These are phyloP conservation scores for Neopestalotiopsis sp. DNA, from an alignment of 2,329 filamentous ascomycete species.

Conservation along the genomic window DNA sequence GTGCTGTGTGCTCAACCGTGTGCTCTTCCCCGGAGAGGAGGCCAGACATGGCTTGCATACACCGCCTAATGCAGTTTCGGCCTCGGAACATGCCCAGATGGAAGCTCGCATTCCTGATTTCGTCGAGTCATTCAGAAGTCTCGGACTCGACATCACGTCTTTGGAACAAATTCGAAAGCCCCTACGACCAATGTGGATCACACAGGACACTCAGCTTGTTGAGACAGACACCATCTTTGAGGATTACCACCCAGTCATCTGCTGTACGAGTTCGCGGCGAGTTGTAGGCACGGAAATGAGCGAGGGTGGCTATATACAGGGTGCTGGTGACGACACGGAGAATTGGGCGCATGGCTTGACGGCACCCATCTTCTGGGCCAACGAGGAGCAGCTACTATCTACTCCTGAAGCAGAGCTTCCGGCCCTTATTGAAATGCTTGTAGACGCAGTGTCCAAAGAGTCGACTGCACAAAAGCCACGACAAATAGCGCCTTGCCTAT, in stretches of 20 bases:
- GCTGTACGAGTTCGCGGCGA: slow-evolving; percentile 82
- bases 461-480: slow-evolving; percentile 16
- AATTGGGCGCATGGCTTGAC: slow-evolving; percentile 88
- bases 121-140: slow-evolving; percentile 52
- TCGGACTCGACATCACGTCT: slow-evolving; percentile 63
- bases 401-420: slow-evolving; percentile 69
- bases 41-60: slow-evolving; percentile 64
- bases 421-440: slow-evolving; percentile 50
- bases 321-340: slow-evolving; percentile 93
- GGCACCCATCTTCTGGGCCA: slow-evolving; percentile 77
- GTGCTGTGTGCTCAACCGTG: slow-evolving; percentile 84
- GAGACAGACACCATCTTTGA: slow-evolving; percentile 49
- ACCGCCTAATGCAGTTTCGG: slow-evolving; percentile 73
- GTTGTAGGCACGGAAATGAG: slow-evolving; percentile 71
- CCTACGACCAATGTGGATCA: slow-evolving; percentile 80
- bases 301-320: slow-evolving; percentile 85
- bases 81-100: slow-evolving; percentile 83
- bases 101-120: slow-evolving; percentile 62
- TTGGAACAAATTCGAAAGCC: slow-evolving; percentile 72
- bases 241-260: slow-evolving; percentile 74
- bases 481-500: slow-evolving; percentile 40
- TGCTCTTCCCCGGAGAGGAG: slow-evolving; percentile 67
- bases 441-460: slow-evolving; percentile 21
- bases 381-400: slow-evolving; percentile 64
- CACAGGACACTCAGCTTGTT: slow-evolving; percentile 64